A percentile compares a stretch with the other conserved stretches of the same genome.
These are phyloP conservation scores for Tylopilus sp. DNA, from an alignment of 768 basidiomycete species.

Conservation along the genomic window DNA sequence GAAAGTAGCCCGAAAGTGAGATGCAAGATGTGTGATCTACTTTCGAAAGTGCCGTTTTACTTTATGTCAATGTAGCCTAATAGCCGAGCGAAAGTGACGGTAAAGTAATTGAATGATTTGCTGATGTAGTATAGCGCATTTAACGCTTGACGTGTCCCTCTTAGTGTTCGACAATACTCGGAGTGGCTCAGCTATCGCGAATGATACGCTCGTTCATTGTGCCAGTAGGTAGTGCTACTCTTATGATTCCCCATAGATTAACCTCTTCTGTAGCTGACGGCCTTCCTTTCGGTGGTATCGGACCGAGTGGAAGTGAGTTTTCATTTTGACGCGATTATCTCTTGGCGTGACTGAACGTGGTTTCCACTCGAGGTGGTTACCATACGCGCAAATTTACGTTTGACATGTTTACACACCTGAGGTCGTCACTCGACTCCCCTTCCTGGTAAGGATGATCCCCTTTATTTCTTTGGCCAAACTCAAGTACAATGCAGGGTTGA, in stretches of 20 bases:
- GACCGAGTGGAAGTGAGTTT: constrained; percentile 65
- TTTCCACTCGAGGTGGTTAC: constrained; percentile 47
- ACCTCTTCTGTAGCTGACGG: constrained; percentile 42
- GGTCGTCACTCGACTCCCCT: constrained; percentile 49
- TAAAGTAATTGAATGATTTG: no score
- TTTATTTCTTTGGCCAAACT: neutral
- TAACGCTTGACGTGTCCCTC: neutral
- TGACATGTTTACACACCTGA: constrained; percentile 73
- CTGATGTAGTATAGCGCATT: no score
- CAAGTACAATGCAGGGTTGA: constrained; percentile 21
- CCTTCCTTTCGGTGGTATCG: constrained; percentile 73
- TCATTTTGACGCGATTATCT: neutral
- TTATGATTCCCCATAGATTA: neutral
- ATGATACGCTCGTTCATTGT: constrained; percentile 64
- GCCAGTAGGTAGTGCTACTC: constrained; percentile 38
- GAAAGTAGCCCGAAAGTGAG: no score
- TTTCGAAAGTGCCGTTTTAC: no score
- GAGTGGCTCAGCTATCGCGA: constrained; percentile 67
- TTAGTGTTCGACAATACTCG: constrained; percentile 66
- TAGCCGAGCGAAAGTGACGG: no score
- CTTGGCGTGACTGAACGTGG: neutral
- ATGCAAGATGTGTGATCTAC: no score
- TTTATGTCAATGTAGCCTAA: no score
- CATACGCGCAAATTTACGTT: constrained; percentile 75
- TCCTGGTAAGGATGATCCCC: constrained; percentile 23